Percentiles rank a stretch among this genome's conserved stretches.
These are phyloP conservation scores for Flaveria linearis DNA, from an alignment of 129 eudicot genomes.

Conservation along the genomic window DNA sequence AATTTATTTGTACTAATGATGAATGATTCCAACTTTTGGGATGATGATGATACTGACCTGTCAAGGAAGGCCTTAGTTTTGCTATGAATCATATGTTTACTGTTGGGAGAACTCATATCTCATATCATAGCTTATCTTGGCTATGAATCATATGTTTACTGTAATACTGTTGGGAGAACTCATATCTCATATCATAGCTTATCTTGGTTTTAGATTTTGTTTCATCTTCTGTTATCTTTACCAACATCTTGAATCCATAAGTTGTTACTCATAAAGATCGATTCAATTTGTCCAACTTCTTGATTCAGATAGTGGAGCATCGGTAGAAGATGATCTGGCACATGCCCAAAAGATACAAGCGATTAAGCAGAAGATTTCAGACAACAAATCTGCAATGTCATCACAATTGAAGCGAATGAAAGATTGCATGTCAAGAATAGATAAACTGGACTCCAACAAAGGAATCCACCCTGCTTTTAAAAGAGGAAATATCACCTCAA, in stretches of 20 bases:
- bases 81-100: no score
- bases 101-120: no score
- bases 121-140: background rate
- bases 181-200: background rate
- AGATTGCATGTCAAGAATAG: constrained; percentile 68
- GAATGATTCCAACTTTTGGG: no score
- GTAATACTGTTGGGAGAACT: no score
- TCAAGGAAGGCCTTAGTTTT: no score
- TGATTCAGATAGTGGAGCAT: constrained; percentile 30
- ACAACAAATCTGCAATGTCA: constrained; percentile 55
- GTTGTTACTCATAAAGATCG: background rate
- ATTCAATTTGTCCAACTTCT: background rate
- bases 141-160: no score
- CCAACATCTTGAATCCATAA: constrained; percentile 7
- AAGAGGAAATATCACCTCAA: constrained; percentile 47
- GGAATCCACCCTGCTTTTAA: constrained; percentile 71
- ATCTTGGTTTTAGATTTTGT: background rate
- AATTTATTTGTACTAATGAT: no score
- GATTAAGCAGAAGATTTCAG: constrained; percentile 65
- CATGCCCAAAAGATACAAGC: constrained; percentile 43
- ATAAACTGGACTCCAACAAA: constrained; percentile 56
- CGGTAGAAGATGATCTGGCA: constrained; percentile 33
- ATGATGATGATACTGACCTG: no score
- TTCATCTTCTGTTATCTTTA: background rate
- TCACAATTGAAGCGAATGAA: constrained; percentile 59